phyloP scores from a whole-genome alignment of 352 stramenopile species.

The Phytophthora ramorum region DNA sequence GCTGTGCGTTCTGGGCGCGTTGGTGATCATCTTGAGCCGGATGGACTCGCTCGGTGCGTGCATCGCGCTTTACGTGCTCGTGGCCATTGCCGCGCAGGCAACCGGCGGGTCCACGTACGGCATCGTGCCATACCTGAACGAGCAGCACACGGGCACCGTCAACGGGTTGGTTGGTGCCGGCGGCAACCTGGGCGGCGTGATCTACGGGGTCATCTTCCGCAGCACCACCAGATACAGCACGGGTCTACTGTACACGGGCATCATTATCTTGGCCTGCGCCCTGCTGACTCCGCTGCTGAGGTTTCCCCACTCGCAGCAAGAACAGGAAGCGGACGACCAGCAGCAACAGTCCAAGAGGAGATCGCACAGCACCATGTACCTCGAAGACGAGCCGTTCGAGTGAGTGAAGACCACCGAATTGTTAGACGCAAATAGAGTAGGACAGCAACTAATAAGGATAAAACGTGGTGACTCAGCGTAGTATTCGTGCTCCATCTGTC shows the following conservation, averaged over 20 bases:
- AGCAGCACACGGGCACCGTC: conserved; percentile 68
- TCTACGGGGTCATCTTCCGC: conserved; percentile 79
- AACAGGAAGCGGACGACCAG: conserved; percentile 7
- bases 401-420: conserved; percentile 8
- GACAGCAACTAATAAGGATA: conserved; percentile 4
- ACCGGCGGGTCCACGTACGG: conserved; percentile 72
- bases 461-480: conserved; percentile 11
- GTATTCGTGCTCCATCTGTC: neutral
- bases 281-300: conserved; percentile 52
- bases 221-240: conserved; percentile 41
- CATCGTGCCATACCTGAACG: conserved; percentile 80
- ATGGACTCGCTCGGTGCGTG: conserved; percentile 71
- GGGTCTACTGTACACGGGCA: conserved; percentile 60
- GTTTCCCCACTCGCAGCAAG: conserved; percentile 49
- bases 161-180: conserved; percentile 71
- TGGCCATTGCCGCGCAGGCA: conserved; percentile 92
- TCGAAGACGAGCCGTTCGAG: conserved; percentile 35
- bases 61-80: conserved; percentile 90
- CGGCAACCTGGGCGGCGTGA: conserved; percentile 76
- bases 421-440: conserved; percentile 2
- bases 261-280: conserved; percentile 62
- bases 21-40: conserved; percentile 91
- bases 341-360: conserved; percentile 25
- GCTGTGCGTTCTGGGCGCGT: conserved; percentile 74
- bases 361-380: conserved; percentile 37